A percentile compares a stretch with the other conserved stretches of the same genome.
Conservation (phyloP, 2,329 filamentous ascomycete species). For the Talaromyces sp. region DNA sequence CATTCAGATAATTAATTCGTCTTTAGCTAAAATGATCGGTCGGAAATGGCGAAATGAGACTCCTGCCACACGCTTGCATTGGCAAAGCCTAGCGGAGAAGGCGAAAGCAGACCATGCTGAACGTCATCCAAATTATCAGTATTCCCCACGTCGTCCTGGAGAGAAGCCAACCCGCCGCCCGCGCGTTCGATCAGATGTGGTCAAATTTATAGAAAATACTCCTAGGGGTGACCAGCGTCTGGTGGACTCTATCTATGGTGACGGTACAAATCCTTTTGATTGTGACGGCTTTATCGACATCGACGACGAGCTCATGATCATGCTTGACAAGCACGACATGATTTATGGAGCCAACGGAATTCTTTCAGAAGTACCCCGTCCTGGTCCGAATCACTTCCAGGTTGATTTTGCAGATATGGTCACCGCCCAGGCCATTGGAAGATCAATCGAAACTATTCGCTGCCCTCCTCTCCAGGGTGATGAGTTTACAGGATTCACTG, state of each 20-base stretch:
- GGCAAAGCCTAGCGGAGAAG: slow-evolving; percentile 42
- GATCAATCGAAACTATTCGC: not conserved
- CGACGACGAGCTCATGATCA: not conserved
- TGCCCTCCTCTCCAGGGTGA: no score
- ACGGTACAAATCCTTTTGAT: not conserved
- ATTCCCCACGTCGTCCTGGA: slow-evolving; percentile 42
- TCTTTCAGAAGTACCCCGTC: not conserved
- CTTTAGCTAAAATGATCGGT: slow-evolving; percentile 44
- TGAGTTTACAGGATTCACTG: no score
- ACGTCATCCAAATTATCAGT: slow-evolving; percentile 49
- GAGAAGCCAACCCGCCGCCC: not conserved
- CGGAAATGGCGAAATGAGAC: slow-evolving; percentile 46
- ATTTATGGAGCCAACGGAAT: not conserved
- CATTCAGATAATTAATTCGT: slow-evolving; percentile 15
- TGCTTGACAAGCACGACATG: not conserved
- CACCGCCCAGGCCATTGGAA: not conserved
- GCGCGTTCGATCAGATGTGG: not conserved
- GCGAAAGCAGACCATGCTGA: slow-evolving; percentile 44
- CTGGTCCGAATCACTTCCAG: no score
- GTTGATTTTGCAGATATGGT: not conserved
- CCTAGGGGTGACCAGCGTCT: not conserved
- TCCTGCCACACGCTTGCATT: slow-evolving; percentile 39
- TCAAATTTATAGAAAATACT: not conserved
- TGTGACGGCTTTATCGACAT: not conserved
- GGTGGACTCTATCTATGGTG: not conserved